Evolutionary conservation across 2,329 filamentous ascomycete species (phyloP), one percentile per base, ranked within the genome.

Genomic region (Alternaria alternata): DNA sequence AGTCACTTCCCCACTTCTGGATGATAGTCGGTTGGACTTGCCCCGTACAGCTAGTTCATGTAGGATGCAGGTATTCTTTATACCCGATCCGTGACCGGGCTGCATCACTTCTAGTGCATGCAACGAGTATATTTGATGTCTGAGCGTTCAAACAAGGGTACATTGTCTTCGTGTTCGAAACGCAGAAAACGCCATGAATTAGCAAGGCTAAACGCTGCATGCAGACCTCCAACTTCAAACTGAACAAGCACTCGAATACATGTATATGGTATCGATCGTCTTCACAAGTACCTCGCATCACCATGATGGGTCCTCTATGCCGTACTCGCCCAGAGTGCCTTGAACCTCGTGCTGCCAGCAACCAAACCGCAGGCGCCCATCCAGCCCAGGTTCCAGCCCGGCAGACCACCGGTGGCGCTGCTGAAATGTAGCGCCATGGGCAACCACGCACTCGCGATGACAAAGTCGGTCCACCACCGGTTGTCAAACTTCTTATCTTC

Each of bases 401-500:
- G 80, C 22, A 82, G 57, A 0, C 80, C 80, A 24, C 72, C 75
- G 14, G 64, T 74, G 22, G 69, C 70, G 51, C 73, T 76, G 48
- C 77, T 76, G 56, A 78, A 81, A 44, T 82, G 79, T 59, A 76
- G 62, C 12, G 80, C 81, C 66, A 82, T 78, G 2, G 81, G 80
- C 56, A 81, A 74, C 81, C 81, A 82, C 49, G 75, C 77, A 36
- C 76, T 57, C 32, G 80, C 78, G 65, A 81, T 79, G 59, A 81
- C 72, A 26, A 78, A 62, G 64, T 82, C 79, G 2, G 70, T 75
- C 76, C 78, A 82, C 80, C 80, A 82, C 68, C 76, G 77, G 57
- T 66, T 60, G 59, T 78, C 74, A 51, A 73, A 67, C 64, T 65
- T 72, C n/a, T 48, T 62, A 61, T 82, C 81, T 38, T 74, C 74